Percentiles rank a stretch among this genome's conserved stretches.
phyloP scores from a whole-genome alignment of 177 flowering plant species.

The Vitis hybrid region DNA sequence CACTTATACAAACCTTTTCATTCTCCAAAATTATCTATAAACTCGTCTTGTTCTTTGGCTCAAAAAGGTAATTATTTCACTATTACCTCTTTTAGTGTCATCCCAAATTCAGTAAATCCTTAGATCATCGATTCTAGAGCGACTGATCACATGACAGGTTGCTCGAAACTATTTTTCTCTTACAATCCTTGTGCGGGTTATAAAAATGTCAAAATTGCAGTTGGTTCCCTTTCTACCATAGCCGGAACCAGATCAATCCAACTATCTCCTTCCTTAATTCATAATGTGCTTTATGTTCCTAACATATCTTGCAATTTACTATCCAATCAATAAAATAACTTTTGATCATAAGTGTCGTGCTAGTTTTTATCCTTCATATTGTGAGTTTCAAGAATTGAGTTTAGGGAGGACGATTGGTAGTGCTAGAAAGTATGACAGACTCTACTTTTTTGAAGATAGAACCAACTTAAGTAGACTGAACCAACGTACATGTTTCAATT shows the following conservation, averaged over 20 bases:
- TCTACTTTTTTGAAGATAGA: not conserved
- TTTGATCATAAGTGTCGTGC: not conserved
- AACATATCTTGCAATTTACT: not conserved
- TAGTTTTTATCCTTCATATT: not conserved
- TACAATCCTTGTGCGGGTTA: too few relatives aligned
- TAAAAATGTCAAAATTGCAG: too few relatives aligned
- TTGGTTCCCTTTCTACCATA: not conserved
- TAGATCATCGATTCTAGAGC: not conserved
- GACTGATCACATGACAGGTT: not conserved
- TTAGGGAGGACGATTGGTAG: not conserved
- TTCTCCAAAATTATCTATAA: not conserved
- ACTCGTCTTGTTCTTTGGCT: not conserved
- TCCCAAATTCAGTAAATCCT: not conserved
- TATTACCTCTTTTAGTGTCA: not conserved
- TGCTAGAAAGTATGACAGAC: not conserved
- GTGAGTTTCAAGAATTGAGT: conserved; percentile 2
- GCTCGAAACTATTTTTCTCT: too few relatives aligned
- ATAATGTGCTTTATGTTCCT: not conserved
- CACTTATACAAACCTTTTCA: conserved; percentile 2
- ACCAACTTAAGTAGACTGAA: not conserved
- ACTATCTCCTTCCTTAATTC: not conserved
- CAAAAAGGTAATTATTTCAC: not conserved
- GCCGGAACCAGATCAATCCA: not conserved
- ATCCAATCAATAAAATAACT: not conserved
- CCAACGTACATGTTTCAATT: not conserved